Base-by-base conservation (phyloP, 768 basidiomycete species). In the Pleurotus tuoliensis region DNA sequence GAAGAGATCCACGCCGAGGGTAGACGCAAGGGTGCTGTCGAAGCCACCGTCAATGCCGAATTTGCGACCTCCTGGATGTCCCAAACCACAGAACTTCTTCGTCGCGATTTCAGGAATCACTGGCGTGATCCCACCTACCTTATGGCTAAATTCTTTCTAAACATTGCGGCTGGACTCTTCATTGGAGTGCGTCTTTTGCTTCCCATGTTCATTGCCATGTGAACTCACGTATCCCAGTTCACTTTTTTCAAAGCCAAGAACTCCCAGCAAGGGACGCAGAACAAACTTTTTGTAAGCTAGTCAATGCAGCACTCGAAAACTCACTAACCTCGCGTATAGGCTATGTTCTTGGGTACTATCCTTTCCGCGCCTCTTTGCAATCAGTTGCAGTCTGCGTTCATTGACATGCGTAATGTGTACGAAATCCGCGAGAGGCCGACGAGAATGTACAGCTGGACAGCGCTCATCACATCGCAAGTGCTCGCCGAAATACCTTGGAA, bases 351-450 rank as follows among this genome's bases (percentile, higher is more conserved):
- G 80, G 73, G 72, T 4, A 78, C 80, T 8, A 78, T 87, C 38
- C 53, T 75, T 59, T 71, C 72, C 38, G 82, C 78, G 1, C 81
- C 84, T 2, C 67, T 88, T 38, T 77, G 80, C 13, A 80, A 83
- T 56, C 87, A 89, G 64, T 73, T 88, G 0, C 84, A 86, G 60
- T 80, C 83, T 43, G 76, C 81, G 15, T 88, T 82, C 69, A 73
- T 88, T 58, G 71, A 74, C 57, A 78, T 80, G 59, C 83, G 88
- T 13, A 71, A 69, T 6, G 73, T 88, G 13, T 88, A 87, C 61
- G 83, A 86, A 64, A 81, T 85, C 20, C 80, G 87, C 3, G 87
- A 90, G 70, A 78, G 80, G 0, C 75, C 86, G 0, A 83, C 82
- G 58, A 71, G 77, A 50, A 86, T 83, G 68, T 89, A 86, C 67